Base-by-base conservation (phyloP, 2,329 filamentous ascomycete genomes). In the Didymella pinodella region DNA sequence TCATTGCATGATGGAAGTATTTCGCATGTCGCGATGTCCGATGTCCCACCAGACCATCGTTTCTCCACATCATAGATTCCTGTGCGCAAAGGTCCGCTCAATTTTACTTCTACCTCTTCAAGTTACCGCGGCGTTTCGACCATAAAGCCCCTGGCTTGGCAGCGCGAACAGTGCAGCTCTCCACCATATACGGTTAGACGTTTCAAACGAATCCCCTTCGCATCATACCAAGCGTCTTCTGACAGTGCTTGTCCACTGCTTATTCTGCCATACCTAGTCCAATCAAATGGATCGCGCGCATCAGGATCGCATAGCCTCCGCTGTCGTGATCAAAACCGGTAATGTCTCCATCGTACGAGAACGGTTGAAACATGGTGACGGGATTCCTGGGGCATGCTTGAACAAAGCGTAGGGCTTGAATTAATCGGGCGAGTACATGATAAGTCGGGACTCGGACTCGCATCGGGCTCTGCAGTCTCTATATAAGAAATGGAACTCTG, bases 121-220 rank as follows among this genome's bases (percentile, higher is more conserved):
- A 48, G 53, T 51, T 62, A 57, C 48, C 32, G 36, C 26, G 40
- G 46, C 62, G 61, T 67, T 68, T 68, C 62, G 55, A 62, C 48
- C 40, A 53, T 44, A 44, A 31, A 29, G 49, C 53, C 57, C 29
- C 52, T 63, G 48, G 49, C 59, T 62, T 55, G 54, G 57, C 47
- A 54, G 51, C 55, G 61, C 54, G 66, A 65, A 64, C 60, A 63
- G 53, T 59, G 50, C 50, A 49, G 40, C 11, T 51, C 31, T 7
- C 29, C 34, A 47, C 44, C 50, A 28, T 20, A 53, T 51, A 31
- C 25, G 54, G 59, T 52, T 67, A 64, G 59, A 48, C 10, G 63
- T 64, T 63, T 65, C 63, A 63, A 66, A 63, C 52, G 58, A 56
- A 60, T 61, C 60, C 51, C 55, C 59, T 31, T 48, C 46, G 57